Base-by-base conservation (phyloP, 345 rosid genomes). In the Microcos paniculata region DNA sequence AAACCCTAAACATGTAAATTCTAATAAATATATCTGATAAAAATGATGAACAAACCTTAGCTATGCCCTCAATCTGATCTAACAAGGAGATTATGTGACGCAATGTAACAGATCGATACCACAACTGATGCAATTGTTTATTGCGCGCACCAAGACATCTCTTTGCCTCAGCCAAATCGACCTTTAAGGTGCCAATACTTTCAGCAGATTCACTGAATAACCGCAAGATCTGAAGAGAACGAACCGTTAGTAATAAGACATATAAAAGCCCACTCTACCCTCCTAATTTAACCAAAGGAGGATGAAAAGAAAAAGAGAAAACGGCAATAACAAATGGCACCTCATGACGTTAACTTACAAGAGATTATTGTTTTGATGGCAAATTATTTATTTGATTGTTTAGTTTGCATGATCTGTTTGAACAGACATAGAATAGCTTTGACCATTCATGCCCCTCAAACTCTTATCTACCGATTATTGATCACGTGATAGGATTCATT, bases 81-180 rank as follows among this genome's bases (percentile, higher is more conserved):
- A 96, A 81, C 66, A 92, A 87, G 28, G 97, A 82, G 82, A 96
- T 96, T 76, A 96, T 92, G 85, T 94, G 99, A 59, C 99, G 91
- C 82, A 96, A 82, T 11, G 99, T 96, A 78, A 94, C 99, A 78
- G 99, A 96, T 53, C 99, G 97, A 85, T 91, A 96, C 99, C 98
- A 96, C 76, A 96, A 74, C 82, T 96, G 99, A 84, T 96, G 98
- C 86, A 96, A 86, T 65, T 96, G 99, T 83, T 94, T 96, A 84
- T 86, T 96, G 79, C 97, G 90, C 52, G 89, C 77, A 78, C 97
- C 97, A 85, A 96, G 94, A 68, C 84, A 78, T 87, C 73, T 83
- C 88, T 94, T 94, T 62, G 98, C 91, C 42, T 96, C 99, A 61
- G 92, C 88, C 89, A 96, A 92, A 88, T 94, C 94, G 70, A 86